Conservation (phyloP, 2,329 filamentous ascomycete genomes). For the Neopestalotiopsis clavispora region DNA sequence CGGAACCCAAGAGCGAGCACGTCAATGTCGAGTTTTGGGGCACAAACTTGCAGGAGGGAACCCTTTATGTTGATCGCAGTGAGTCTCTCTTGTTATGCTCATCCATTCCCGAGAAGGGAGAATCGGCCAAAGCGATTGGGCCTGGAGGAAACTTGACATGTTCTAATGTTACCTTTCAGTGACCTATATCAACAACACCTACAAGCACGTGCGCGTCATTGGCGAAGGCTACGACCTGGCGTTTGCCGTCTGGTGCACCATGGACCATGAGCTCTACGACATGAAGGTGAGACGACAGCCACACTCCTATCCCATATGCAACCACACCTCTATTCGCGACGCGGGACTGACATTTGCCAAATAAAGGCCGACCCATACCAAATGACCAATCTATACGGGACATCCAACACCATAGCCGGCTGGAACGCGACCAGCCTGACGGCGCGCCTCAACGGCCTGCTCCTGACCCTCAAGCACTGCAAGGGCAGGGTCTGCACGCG, state of each 20-base stretch:
- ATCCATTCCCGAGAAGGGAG: too few species aligned
- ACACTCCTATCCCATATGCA: neutral
- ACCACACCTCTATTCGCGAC: too few species aligned
- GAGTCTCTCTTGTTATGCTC: neutral
- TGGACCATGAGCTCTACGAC: slow-evolving; percentile 70
- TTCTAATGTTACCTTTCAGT: neutral
- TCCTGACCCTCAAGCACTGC: slow-evolving; percentile 67
- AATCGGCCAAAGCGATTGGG: too few species aligned
- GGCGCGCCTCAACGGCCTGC: slow-evolving; percentile 52
- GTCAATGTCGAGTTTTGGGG: slow-evolving; percentile 50
- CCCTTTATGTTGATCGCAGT: neutral
- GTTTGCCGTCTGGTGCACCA: slow-evolving; percentile 67
- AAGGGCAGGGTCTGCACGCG: slow-evolving; percentile 55
- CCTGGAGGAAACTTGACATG: neutral
- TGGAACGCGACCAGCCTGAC: slow-evolving; percentile 45
- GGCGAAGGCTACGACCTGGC: slow-evolving; percentile 1
- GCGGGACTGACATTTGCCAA: neutral
- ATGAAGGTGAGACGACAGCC: slow-evolving; percentile 48
- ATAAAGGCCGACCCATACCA: slow-evolving; percentile 45
- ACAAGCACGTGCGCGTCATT: slow-evolving; percentile 49
- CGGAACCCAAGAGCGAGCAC: slow-evolving; percentile 40
- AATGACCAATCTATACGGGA: slow-evolving; percentile 47
- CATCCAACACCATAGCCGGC: slow-evolving; percentile 32
- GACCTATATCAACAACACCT: slow-evolving; percentile 41
- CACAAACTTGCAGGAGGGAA: slow-evolving; percentile 22